These are phyloP conservation scores for Camellia oleifera DNA, from an alignment of 179 eudicot genomes.

Conservation along the genomic window DNA sequence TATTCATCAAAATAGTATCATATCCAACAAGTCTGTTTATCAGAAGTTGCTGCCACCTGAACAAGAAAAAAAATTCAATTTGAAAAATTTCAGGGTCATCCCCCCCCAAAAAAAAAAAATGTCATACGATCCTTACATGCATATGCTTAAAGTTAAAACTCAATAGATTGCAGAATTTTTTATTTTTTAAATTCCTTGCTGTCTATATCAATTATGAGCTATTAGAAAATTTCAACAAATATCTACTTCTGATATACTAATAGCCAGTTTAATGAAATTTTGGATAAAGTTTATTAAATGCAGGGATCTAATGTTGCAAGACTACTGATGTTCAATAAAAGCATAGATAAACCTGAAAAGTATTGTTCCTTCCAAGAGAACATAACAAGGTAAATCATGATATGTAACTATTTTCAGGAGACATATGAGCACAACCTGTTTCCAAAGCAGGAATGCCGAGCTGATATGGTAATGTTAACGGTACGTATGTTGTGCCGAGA, in stretches of 20 bases:
- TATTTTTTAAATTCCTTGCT: background rate
- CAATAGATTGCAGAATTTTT: too few species aligned
- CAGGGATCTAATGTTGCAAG: background rate
- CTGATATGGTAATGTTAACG: conserved; percentile 25
- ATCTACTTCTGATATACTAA: background rate
- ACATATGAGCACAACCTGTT: conserved; percentile 56
- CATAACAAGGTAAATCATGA: background rate
- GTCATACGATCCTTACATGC: background rate
- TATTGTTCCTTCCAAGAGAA: background rate
- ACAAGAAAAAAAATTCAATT: conserved; percentile 2
- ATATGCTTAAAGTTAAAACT: background rate
- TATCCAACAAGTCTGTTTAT: conserved; percentile 95
- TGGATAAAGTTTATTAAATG: background rate
- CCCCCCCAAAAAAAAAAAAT: background rate
- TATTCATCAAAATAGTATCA: conserved; percentile 96
- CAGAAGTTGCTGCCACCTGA: conserved; percentile 97
- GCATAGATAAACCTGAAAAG: background rate
- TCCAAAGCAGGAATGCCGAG: conserved; percentile 23
- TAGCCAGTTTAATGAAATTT: background rate
- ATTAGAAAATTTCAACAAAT: background rate
- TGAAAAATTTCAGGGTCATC: too few species aligned
- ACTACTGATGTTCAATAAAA: background rate
- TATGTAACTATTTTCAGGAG: background rate
- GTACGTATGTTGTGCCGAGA: conserved; percentile 68
- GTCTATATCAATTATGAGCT: background rate